Base-by-base conservation (phyloP, 2,329 filamentous ascomycete species). In the Cercospora sojina region DNA sequence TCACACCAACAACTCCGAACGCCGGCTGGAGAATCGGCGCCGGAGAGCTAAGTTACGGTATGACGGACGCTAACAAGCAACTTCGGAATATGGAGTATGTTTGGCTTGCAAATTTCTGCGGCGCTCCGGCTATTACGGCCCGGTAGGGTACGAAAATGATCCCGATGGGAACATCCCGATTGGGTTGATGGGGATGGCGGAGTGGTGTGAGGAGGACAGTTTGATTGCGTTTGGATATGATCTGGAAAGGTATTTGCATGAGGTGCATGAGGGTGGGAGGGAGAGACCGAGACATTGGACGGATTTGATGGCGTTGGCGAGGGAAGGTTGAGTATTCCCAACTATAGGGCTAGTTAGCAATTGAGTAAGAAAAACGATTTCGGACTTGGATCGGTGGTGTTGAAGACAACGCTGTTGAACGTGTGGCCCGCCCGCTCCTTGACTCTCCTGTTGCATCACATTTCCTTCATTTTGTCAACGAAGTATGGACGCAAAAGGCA, bases 11-110 rank as follows among this genome's bases (percentile, higher is more conserved):
- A 1, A 87, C 87, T 3, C 91, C 93, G 0, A 85, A 90, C 66
- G 83, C 87, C 0, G 93, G 93, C 10, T 96, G 91, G 90, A 86
- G 86, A 49, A 87, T 89, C 10, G 62, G 68, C 51, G 27, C 47
- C 10, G 78, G 83, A 1, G 88, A 93, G 73, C 76, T 88, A 4
- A 71, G 75, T 7, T 79, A 83, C 56, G 93, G 93, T 2, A 82
- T 92, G 71, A 89, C 85, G 41, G 90, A 97, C 77, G 89, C 85
- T 0, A 92, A 95, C 76, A 83, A 80, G 67, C 88, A 87, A 16
- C 81, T 96, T n/a, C 83, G 86, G 27, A 91, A 87, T 75, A 96
- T 97, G 92, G 87, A 90, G 77, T 97, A 92, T 79, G 88, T 91
- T 16, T 96, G 91, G 86, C 79, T 96, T 38, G 90, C 93, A 6